Percentiles rank a stretch among this genome's conserved stretches.
Conservation (phyloP, 495 filamentous ascomycete genomes). For the Parathielavia appendiculata region DNA sequence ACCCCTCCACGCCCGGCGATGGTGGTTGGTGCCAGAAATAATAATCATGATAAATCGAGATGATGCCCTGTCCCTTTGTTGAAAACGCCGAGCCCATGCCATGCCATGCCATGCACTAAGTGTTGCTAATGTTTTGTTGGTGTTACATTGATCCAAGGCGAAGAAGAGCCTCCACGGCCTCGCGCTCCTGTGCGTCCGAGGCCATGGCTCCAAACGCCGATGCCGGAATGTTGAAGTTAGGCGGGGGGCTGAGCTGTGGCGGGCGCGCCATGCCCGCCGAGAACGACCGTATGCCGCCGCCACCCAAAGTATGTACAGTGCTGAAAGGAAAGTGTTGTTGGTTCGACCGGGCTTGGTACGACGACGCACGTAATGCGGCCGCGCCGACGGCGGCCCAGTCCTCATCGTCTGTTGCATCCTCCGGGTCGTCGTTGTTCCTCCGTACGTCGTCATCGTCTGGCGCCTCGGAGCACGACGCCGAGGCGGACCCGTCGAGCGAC, state of each 20-base stretch:
- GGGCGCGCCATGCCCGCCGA: constrained; percentile 47
- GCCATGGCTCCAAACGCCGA: constrained; percentile 43
- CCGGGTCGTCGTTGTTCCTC: constrained; percentile 58
- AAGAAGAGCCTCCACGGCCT: constrained; percentile 78
- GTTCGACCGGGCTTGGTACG: constrained; percentile 42
- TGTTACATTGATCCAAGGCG: constrained; percentile 83
- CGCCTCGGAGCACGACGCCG: constrained; percentile 69
- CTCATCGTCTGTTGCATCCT: constrained; percentile 92
- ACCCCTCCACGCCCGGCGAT: constrained; percentile 14
- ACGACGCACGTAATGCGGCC: constrained; percentile 71
- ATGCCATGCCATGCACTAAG: constrained; percentile 38
- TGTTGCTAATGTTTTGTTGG: constrained; percentile 13
- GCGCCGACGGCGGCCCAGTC: constrained; percentile 93
- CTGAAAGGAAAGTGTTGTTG: constrained; percentile 35
- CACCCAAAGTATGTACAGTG: constrained; percentile 45
- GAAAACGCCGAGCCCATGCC: constrained; percentile 41
- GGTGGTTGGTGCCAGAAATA: constrained; percentile 11
- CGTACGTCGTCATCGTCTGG: constrained; percentile 65
- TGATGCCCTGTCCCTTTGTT: constrained; percentile 25
- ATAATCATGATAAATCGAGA: constrained; percentile 8
- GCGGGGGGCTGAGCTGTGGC: constrained; percentile 31
- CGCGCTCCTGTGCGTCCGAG: constrained; percentile 67
- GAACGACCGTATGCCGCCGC: constrained; percentile 41
- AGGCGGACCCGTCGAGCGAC: constrained; percentile 74
- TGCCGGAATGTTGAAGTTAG: constrained; percentile 44